Evolutionary conservation across 768 basidiomycete species (phyloP).

Genomic region (Agaricus blazei): DNA sequence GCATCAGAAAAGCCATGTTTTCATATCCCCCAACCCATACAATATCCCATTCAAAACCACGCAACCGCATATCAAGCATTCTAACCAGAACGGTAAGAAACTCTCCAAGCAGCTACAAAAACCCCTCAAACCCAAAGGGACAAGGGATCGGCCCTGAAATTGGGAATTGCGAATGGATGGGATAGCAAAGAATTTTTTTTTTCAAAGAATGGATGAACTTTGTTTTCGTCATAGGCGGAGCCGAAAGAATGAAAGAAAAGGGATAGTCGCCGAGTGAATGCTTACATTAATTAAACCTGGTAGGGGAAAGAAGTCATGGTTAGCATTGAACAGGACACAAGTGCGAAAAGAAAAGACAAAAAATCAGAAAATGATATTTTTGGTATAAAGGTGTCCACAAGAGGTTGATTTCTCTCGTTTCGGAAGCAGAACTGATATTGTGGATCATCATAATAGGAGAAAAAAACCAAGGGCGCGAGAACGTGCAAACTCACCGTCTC

Average conservation of each 20-base stretch:
- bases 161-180: conserved; percentile 27
- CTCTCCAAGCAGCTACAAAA: conserved; percentile 16
- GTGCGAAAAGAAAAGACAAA: conserved; percentile 12
- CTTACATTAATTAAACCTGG: conserved; percentile 15
- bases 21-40: conserved; percentile 39
- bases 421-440: conserved; percentile 81
- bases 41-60: conserved; percentile 27
- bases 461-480: not conserved
- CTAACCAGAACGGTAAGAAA: conserved; percentile 32
- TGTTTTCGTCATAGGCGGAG: conserved; percentile 49
- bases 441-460: conserved; percentile 38
- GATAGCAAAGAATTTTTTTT: conserved; percentile 15
- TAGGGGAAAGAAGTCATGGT: not conserved
- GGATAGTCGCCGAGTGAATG: not conserved
- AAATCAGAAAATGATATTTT: conserved; percentile 42
- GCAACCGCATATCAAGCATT: conserved; percentile 36
- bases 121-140: conserved; percentile 11
- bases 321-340: not conserved
- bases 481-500: conserved; percentile 17
- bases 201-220: conserved; percentile 89
- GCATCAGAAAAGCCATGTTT: conserved; percentile 65
- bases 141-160: conserved; percentile 26
- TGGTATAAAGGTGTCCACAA: conserved; percentile 66
- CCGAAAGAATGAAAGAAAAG: not conserved
- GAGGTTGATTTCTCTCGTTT: conserved; percentile 63